Percentiles rank a stretch among this genome's conserved stretches.
Conservation (phyloP, 139 green algal genomes). For the Gonium pectorale region DNA sequence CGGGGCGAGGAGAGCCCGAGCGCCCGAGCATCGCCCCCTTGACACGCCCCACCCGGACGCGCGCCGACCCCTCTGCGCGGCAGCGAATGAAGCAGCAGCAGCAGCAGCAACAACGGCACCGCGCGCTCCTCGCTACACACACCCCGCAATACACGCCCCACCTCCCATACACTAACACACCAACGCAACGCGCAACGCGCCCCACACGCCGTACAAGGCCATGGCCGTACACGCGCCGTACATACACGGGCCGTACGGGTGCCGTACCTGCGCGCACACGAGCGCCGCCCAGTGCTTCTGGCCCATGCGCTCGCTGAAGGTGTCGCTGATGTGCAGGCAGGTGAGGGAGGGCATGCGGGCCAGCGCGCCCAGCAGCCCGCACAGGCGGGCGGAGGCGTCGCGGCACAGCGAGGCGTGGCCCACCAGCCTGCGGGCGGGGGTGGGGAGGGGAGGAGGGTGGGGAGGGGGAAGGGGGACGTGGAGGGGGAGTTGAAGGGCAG, state of each 20-base stretch:
- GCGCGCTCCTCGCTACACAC: too few species aligned
- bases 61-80: too few species aligned
- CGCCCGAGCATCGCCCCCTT: too few species aligned
- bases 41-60: too few species aligned
- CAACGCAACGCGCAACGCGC: too few species aligned
- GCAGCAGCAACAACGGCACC: too few species aligned
- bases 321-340: neutral
- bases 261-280: conserved; percentile 9
- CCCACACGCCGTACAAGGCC: too few species aligned
- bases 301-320: conserved; percentile 35
- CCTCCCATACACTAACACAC: neutral
- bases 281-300: conserved; percentile 33
- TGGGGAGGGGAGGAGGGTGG: neutral
- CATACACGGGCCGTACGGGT: neutral
- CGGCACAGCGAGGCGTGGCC: conserved; percentile 30
- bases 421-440: conserved; percentile 3
- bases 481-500: neutral
- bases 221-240: neutral
- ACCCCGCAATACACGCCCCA: neutral
- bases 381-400: conserved; percentile 22
- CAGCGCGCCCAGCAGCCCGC: conserved; percentile 3
- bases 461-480: neutral
- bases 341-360: conserved; percentile 15
- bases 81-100: too few species aligned
- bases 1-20: too few species aligned